Evolutionary conservation across 2,329 filamentous ascomycete genomes (phyloP).

Genomic region (Fusarium subtropicale): DNA sequence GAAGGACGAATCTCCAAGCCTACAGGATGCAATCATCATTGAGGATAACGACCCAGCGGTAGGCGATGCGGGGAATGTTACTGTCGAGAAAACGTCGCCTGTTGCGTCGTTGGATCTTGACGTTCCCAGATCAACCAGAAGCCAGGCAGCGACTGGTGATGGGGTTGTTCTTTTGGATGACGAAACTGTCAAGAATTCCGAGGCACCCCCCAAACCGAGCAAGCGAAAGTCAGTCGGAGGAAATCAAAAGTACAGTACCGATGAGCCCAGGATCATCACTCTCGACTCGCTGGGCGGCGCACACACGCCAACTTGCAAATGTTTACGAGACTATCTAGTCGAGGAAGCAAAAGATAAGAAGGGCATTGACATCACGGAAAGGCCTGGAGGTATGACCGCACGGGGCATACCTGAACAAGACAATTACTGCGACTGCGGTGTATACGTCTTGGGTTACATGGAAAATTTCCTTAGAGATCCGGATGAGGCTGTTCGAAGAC

Average conservation of each 20-base stretch:
- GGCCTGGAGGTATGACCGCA: slow-evolving; percentile 70
- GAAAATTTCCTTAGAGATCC: slow-evolving; percentile 83
- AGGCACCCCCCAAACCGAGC: slow-evolving; percentile 9
- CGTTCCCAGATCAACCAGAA: slow-evolving; percentile 11
- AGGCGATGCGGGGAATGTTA: slow-evolving; percentile 24
- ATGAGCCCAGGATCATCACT: slow-evolving; percentile 79
- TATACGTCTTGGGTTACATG: slow-evolving; percentile 87
- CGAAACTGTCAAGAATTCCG: slow-evolving; percentile 3
- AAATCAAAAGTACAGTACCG: slow-evolving; percentile 53
- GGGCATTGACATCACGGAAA: slow-evolving; percentile 54
- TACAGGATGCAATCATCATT: slow-evolving; percentile 29
- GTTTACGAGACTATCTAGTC: slow-evolving; percentile 80
- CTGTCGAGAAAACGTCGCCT: slow-evolving; percentile 39
- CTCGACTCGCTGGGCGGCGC: slow-evolving; percentile 82
- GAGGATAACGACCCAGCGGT: slow-evolving; percentile 24
- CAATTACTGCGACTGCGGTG: slow-evolving; percentile 90
- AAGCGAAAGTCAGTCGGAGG: slow-evolving; percentile 36
- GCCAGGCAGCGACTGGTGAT: slow-evolving; percentile 12
- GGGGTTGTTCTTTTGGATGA: slow-evolving; percentile 2
- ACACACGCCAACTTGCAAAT: slow-evolving; percentile 72
- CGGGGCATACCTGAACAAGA: slow-evolving; percentile 80
- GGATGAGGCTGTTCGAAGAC: slow-evolving; percentile 72
- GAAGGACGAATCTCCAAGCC: slow-evolving; percentile 14
- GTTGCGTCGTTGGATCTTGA: slow-evolving; percentile 44
- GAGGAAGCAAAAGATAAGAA: slow-evolving; percentile 77